Evolutionary conservation across 306 rosid species (phyloP).

Genomic region (Prinsepia uniflora): DNA sequence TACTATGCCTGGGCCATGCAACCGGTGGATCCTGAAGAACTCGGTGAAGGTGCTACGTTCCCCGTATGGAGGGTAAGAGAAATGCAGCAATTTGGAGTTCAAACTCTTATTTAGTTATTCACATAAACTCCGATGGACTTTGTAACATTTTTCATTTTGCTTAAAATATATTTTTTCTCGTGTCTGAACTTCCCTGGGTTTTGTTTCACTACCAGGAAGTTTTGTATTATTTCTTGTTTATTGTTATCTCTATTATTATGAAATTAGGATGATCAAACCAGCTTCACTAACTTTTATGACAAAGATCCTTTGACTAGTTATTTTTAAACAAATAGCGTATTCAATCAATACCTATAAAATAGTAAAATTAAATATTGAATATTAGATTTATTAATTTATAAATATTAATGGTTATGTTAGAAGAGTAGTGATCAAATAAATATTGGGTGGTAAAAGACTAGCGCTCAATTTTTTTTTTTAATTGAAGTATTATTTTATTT

Average conservation of each 20-base stretch:
- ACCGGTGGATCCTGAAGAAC: constrained; percentile 69
- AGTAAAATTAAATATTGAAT: too few relatives aligned
- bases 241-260: not conserved
- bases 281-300: too few relatives aligned
- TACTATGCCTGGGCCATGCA: constrained; percentile 80
- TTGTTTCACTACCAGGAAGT: constrained; percentile 29
- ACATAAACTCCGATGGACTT: constrained; percentile 1
- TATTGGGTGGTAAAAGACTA: too few relatives aligned
- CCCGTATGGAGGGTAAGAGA: constrained; percentile 85
- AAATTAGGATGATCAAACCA: too few relatives aligned
- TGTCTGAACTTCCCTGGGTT: constrained; percentile 17
- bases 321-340: too few relatives aligned
- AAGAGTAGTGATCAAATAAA: too few relatives aligned
- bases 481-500: too few relatives aligned
- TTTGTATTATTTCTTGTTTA: constrained; percentile 3
- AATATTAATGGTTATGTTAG: too few relatives aligned
- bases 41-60: constrained; percentile 57
- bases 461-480: too few relatives aligned
- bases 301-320: too few relatives aligned
- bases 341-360: too few relatives aligned
- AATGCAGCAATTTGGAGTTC: constrained; percentile 71
- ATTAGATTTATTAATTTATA: too few relatives aligned
- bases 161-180: not conserved
- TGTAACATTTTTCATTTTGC: constrained; percentile 22
- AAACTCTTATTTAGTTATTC: constrained; percentile 62